Conservation (phyloP, 2,329 filamentous ascomycete genomes). For the Exophiala calicioides region DNA sequence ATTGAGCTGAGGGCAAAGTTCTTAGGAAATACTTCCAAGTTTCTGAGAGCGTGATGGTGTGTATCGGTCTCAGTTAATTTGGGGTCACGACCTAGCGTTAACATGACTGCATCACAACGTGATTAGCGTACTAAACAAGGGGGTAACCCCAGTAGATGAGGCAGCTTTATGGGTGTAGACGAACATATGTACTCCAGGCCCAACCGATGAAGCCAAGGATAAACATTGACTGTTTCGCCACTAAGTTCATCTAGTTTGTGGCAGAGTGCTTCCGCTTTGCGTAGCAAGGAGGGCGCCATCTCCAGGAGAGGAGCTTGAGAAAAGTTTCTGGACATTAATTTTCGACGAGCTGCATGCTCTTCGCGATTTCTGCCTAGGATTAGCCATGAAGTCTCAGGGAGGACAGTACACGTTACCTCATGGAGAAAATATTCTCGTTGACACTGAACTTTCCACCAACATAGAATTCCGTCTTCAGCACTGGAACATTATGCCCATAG, state of each 20-base stretch:
- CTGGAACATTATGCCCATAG: constrained; percentile 48
- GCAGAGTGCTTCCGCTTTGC: neutral
- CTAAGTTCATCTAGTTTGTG: neutral
- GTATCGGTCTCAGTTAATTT: constrained; percentile 1
- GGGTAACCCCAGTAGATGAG: neutral
- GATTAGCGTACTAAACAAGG: neutral
- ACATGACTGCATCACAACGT: neutral
- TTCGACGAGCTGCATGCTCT: constrained; percentile 1
- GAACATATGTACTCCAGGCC: constrained; percentile 1
- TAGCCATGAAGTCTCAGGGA: neutral
- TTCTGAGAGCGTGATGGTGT: neutral
- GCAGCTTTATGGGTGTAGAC: no score
- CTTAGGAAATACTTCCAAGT: constrained; percentile 3
- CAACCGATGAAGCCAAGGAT: constrained; percentile 2
- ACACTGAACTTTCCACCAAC: constrained; percentile 6
- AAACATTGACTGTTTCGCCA: neutral
- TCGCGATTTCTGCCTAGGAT: neutral
- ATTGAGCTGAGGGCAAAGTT: neutral
- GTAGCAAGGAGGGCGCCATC: neutral
- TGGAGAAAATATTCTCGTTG: constrained; percentile 7
- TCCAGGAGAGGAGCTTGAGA: constrained; percentile 1
- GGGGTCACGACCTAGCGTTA: neutral
- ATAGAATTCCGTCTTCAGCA: constrained; percentile 10
- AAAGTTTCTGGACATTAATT: constrained; percentile 4
- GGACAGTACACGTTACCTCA: neutral